Evolutionary conservation across 805 yeast species (phyloP), one percentile per base, ranked within the genome.

Genomic region (Candida patagonica): DNA sequence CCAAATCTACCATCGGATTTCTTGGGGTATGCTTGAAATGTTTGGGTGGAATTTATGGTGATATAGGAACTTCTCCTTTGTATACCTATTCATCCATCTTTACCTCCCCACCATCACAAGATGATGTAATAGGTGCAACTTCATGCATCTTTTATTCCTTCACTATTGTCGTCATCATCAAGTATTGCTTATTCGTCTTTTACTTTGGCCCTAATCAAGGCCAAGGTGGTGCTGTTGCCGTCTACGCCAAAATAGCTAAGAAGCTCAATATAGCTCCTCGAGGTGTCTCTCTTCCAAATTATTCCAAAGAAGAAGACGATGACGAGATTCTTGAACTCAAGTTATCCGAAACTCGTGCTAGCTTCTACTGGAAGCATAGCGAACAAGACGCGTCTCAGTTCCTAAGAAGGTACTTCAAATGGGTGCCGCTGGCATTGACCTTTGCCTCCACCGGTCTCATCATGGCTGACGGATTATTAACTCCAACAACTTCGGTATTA

Each of bases 221-320:
- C 34, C 78, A 75, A 52, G 80, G 81, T 45, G 80, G 81, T 1
- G 78, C 73, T 44, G 68, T 76, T 25, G 80, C 81, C n/a, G 67
- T 76, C 31, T 76, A 74, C 47, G 71, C 79, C 17, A 73, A 73
- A 50, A 65, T 74, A 25, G 76, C 78, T 4, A 60, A 75, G 30
- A 58, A 60, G 26, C 55, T 74, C 45, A 65, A 63, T 27, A 58
- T 72, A 37, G 19, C 15, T 6, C 31, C 31, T 3, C 10, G 31
- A 29, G 31, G 31, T 15, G 31, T 29, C 4, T 12, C 13, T 10
- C 20, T 29, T n/a, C 31, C 31, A 29, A 29, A 29, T 8, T 29
- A 29, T 7, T 15, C 6, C 31, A 17, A 17, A 17, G 16, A 29
- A 20, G 31, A 29, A 13, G 15, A 29, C 16, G 31, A 29, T 4